Evolutionary conservation across 2,329 filamentous ascomycete species (phyloP).

Genomic region (Chaetomium globosum): DNA sequence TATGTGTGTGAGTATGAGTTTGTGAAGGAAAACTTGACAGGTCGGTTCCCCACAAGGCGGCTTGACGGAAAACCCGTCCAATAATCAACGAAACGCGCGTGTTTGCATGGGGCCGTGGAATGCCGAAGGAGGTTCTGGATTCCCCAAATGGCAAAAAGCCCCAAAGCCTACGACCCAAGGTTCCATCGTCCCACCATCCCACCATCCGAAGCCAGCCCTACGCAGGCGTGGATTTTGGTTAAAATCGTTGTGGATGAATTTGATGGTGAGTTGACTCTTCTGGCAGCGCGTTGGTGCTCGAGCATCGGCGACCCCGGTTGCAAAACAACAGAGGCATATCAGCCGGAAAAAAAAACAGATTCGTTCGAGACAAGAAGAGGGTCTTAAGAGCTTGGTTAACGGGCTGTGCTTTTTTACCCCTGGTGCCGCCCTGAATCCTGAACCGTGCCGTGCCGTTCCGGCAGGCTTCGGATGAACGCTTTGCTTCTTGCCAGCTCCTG

Average conservation of each 20-base stretch:
- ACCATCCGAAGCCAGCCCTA: constrained; percentile 16
- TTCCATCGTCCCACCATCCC: constrained; percentile 12
- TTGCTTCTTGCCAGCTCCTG: constrained; percentile 11
- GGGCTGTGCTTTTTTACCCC: constrained; percentile 15
- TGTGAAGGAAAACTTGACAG: constrained; percentile 6
- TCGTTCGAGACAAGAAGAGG: neutral
- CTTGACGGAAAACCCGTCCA: neutral
- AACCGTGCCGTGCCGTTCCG: constrained; percentile 21
- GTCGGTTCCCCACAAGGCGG: neutral
- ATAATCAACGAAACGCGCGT: constrained; percentile 1
- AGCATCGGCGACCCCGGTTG: neutral
- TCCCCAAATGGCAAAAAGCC: neutral
- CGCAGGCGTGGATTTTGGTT: neutral
- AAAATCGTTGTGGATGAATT: neutral
- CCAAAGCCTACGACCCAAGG: neutral
- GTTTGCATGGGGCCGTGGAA: constrained; percentile 3
- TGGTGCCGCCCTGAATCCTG: constrained; percentile 3
- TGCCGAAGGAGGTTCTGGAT: constrained; percentile 15
- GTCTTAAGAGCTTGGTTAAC: neutral
- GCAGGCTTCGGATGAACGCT: constrained; percentile 22
- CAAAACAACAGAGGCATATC: neutral
- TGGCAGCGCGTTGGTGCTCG: neutral
- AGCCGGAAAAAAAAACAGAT: neutral
- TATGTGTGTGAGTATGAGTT: neutral
- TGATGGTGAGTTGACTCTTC: neutral